Percentiles rank a stretch among this genome's conserved stretches.
phyloP scores from a whole-genome alignment of 139 green algal genomes.

The Penium margaritaceum region DNA sequence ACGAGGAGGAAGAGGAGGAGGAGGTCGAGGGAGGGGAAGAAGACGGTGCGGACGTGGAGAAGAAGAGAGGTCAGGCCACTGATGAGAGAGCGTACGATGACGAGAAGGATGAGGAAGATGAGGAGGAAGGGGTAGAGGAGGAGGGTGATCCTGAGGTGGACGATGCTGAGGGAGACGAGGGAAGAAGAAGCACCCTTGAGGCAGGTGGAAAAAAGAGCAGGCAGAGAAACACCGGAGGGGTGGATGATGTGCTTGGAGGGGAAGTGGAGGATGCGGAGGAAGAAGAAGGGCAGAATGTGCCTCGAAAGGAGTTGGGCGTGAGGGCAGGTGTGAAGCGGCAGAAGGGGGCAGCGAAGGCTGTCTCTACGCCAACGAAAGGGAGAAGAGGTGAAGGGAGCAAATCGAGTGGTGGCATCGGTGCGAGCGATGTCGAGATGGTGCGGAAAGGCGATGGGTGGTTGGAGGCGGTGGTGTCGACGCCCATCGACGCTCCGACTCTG shows the following conservation, averaged over 20 bases:
- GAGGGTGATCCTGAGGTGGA: slow-evolving; percentile 2
- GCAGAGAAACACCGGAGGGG: neutral
- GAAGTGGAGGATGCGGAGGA: slow-evolving; percentile 5
- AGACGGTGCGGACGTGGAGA: slow-evolving; percentile 37
- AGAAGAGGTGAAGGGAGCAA: slow-evolving; percentile 1
- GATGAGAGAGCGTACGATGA: slow-evolving; percentile 25
- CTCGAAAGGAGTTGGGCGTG: slow-evolving; percentile 7
- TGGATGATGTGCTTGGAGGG: neutral
- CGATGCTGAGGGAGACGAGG: slow-evolving; percentile 16
- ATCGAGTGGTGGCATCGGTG: neutral
- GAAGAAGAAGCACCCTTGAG: slow-evolving; percentile 36
- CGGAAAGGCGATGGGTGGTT: neutral
- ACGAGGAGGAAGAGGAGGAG: slow-evolving; percentile 40
- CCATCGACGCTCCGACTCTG: slow-evolving; percentile 64
- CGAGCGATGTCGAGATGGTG: slow-evolving; percentile 2
- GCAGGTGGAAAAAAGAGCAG: neutral
- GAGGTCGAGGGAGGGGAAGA: slow-evolving; percentile 34
- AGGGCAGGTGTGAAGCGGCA: too few species aligned
- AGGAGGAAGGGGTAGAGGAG: neutral
- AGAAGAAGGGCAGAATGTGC: slow-evolving; percentile 5
- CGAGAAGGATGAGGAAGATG: slow-evolving; percentile 14
- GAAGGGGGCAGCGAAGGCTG: too few species aligned
- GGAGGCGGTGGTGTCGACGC: slow-evolving; percentile 50
- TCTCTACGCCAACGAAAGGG: too few species aligned
- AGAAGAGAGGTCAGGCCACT: neutral